These are phyloP conservation scores for Suillus weaverae DNA, from an alignment of 768 basidiomycete species.

Conservation along the genomic window DNA sequence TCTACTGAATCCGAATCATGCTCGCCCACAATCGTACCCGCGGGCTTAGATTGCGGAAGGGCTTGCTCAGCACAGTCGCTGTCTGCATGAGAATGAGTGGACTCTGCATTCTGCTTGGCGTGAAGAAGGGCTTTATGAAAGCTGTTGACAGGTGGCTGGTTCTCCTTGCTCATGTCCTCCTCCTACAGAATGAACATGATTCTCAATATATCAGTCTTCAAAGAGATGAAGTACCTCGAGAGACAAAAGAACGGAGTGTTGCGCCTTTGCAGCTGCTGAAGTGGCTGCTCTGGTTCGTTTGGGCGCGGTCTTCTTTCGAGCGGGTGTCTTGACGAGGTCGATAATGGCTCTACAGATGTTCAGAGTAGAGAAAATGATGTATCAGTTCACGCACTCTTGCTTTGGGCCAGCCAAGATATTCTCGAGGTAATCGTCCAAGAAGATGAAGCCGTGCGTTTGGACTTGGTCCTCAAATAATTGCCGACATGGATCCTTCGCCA, in stretches of 20 bases:
- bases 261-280: slow-evolving; percentile 45
- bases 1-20: slow-evolving; percentile 10
- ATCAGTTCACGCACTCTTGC: slow-evolving; percentile 52
- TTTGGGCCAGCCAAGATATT: slow-evolving; percentile 64
- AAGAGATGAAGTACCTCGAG: slow-evolving; percentile 42
- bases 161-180: slow-evolving; percentile 38
- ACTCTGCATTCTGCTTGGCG: slow-evolving; percentile 27
- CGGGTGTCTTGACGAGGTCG: slow-evolving; percentile 83
- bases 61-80: not conserved
- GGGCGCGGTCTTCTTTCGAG: slow-evolving; percentile 60
- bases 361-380: slow-evolving; percentile 3
- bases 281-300: slow-evolving; percentile 49
- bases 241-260: slow-evolving; percentile 39
- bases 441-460: slow-evolving; percentile 73
- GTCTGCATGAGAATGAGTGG: slow-evolving; percentile 4
- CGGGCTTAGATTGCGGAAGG: not conserved
- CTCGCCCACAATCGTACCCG: not conserved
- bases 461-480: slow-evolving; percentile 72
- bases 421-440: slow-evolving; percentile 77
- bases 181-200: slow-evolving; percentile 30
- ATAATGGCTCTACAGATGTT: slow-evolving; percentile 56
- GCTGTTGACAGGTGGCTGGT: slow-evolving; percentile 41
- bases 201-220: not conserved
- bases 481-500: slow-evolving; percentile 72
- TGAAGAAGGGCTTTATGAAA: slow-evolving; percentile 48